Evolutionary conservation across 345 rosid genomes (phyloP), one percentile per base, ranked within the genome.

Genomic region (Cochlearia excelsa): DNA sequence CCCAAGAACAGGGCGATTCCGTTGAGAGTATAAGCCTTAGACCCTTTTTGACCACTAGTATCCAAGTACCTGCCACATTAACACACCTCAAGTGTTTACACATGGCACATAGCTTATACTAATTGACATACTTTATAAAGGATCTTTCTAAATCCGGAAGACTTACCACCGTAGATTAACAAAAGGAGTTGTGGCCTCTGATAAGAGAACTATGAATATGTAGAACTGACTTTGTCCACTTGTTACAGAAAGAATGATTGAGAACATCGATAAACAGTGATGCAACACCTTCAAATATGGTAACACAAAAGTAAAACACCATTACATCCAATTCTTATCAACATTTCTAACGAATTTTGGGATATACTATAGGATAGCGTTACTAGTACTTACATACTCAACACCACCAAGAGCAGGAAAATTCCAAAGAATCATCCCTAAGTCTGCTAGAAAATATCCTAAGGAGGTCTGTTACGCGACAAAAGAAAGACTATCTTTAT

Each of bases 141-240:
- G 23, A 16, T 16, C 23, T 16, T 16, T 16, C 23, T 16, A 16
- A 16, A 16, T 16, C 23, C 23, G 23, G 10, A 31, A 30, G 26
- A 31, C 43, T 62, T 77, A 90, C 97, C 97, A 90, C 73, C 95
- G 84, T 33, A 90, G 69, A 70, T 90, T 90, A 29, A 90, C 84
- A 63, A 86, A 90, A 2, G 93, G 90, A 1, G 95, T 84, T 29
- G 93, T 90, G 66, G 72, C 66, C 69, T 90, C 93, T 2, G 95
- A 64, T 66, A 90, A 75, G 63, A 90, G 92, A 81, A 86, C 88
- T 79, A 84, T 77, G 41, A 90, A 79, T 68, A 90, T 86, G 61
- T 90, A 90, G 56, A 86, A 70, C 67, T 84, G 92, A 39, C 69
- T 83, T 77, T 86, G 84, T 61, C 90, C 90, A 59, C 92, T 83